Evolutionary conservation across 2,329 filamentous ascomycete species (phyloP), one percentile per base, ranked within the genome.

Genomic region (Fusarium transvaalense): DNA sequence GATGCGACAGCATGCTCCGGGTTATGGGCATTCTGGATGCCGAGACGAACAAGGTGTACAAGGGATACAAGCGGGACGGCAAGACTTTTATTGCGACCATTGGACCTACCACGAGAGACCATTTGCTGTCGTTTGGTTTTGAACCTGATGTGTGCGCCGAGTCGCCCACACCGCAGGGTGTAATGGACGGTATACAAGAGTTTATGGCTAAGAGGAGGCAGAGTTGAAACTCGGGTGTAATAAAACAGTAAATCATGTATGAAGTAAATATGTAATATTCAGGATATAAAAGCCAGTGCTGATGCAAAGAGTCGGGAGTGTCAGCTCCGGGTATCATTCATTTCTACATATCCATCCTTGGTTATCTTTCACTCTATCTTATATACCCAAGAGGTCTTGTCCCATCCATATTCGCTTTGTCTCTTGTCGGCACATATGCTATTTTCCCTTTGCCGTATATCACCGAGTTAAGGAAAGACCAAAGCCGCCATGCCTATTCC

Each of bases 81-180:
- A 84, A 78, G 51, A 91, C 89, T 1, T 89, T 87, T 66, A 83
- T 98, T 64, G 93, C 91, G 15, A 97, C 94, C 0, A 99, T 99
- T 78, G 96, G 96, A 1, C 95, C 96, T 14, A 99, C 96, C 19
- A 99, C 96, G 13, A 86, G 90, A 66, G 89, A 94, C 71, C 89
- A 93, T 79, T 80, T 99, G 17, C 82, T 83, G 21, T 85, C 83
- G 2, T 93, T 93, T 76, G 86, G 81, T 1, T 91, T 89, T 67
- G 84, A 89, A 71, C 89, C 92, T 1, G 89, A 95, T 76, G 91
- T 92, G n/a, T 97, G 91, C 78, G 92, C 96, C 2, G 87, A 88
- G 73, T 90, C 85, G 73, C 96, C 96, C 2, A 97, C 88, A 76
- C 92, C 94, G 0, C 89, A 95, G 74, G 94, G 94, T 0, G 82